Percentiles rank a stretch among this genome's conserved stretches.
phyloP scores from a whole-genome alignment of 202 grass and related monocot species.

The Setaria viridis region DNA sequence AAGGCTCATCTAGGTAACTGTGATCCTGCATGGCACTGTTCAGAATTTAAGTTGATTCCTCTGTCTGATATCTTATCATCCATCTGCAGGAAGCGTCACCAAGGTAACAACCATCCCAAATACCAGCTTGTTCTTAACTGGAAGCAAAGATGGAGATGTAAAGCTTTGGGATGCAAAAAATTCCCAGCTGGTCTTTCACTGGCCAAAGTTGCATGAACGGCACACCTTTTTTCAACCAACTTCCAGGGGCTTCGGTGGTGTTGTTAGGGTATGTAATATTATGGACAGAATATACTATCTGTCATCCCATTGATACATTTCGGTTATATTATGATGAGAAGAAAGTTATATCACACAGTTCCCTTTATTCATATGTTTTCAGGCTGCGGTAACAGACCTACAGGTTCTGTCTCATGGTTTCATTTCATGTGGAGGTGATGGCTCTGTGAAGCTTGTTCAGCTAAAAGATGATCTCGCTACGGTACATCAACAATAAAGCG shows the following conservation, averaged over 20 bases:
- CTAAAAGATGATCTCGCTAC: slow-evolving; percentile 61
- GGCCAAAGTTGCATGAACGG: slow-evolving; percentile 91
- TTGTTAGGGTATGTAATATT: slow-evolving; percentile 79
- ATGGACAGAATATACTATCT: slow-evolving; percentile 16
- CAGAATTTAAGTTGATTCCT: slow-evolving; percentile 40
- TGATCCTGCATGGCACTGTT: slow-evolving; percentile 42
- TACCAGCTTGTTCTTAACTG: slow-evolving; percentile 94
- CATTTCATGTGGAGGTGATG: slow-evolving; percentile 91
- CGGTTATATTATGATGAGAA: slow-evolving; percentile 24
- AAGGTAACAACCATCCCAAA: slow-evolving; percentile 76
- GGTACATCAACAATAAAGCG: slow-evolving; percentile 32
- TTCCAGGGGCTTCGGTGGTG: slow-evolving; percentile 84
- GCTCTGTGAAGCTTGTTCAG: slow-evolving; percentile 84
- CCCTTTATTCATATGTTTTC: slow-evolving; percentile 42
- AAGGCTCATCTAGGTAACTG: slow-evolving; percentile 89
- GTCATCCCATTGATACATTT: slow-evolving; percentile 26
- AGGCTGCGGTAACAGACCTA: slow-evolving; percentile 94
- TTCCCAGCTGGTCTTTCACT: slow-evolving; percentile 75
- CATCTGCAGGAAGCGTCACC: slow-evolving; percentile 77
- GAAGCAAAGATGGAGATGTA: slow-evolving; percentile 98
- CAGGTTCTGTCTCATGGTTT: slow-evolving; percentile 82
- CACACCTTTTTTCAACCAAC: slow-evolving; percentile 99
- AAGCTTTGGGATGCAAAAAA: slow-evolving; percentile 99
- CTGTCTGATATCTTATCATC: slow-evolving; percentile 44
- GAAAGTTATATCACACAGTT: background rate